phyloP scores from a whole-genome alignment of 176 grass and related monocot species.

The Miscanthus lutarioriparius region DNA sequence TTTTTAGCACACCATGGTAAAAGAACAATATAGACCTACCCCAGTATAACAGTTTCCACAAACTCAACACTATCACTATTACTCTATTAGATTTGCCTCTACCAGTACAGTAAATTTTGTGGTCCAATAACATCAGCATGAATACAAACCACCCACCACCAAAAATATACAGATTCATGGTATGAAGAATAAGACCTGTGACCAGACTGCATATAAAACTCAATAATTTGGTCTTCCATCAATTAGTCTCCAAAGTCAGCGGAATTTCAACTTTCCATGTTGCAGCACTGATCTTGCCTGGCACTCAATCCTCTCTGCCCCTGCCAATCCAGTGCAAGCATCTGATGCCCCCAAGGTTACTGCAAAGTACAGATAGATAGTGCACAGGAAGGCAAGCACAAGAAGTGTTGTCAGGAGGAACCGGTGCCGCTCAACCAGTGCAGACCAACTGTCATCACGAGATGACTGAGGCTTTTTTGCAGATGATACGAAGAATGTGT shows the following conservation, averaged over 20 bases:
- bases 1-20: conserved; percentile 34
- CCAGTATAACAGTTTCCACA: conserved; percentile 23
- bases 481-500: conserved; percentile 54
- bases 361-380: conserved; percentile 93
- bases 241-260: conserved; percentile 21
- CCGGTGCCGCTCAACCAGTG: conserved; percentile 71
- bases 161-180: conserved; percentile 47
- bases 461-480: conserved; percentile 63
- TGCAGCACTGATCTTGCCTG: conserved; percentile 57
- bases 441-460: conserved; percentile 73
- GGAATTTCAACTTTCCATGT: conserved; percentile 81
- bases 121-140: conserved; percentile 24
- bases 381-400: conserved; percentile 83
- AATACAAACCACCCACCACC: conserved; percentile 35
- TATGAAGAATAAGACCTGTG: conserved; percentile 29
- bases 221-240: conserved; percentile 22
- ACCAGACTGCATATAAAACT: conserved; percentile 30
- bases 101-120: not conserved
- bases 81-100: conserved; percentile 19
- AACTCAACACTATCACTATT: conserved; percentile 25
- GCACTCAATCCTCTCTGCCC: conserved; percentile 58
- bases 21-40: conserved; percentile 32
- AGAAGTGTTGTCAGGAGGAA: conserved; percentile 82
- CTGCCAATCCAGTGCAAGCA: conserved; percentile 60
- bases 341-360: conserved; percentile 61